Evolutionary conservation across 352 stramenopile species (phyloP), one percentile per base, ranked within the genome.

Genomic region (Globisporangium orthogonon): DNA sequence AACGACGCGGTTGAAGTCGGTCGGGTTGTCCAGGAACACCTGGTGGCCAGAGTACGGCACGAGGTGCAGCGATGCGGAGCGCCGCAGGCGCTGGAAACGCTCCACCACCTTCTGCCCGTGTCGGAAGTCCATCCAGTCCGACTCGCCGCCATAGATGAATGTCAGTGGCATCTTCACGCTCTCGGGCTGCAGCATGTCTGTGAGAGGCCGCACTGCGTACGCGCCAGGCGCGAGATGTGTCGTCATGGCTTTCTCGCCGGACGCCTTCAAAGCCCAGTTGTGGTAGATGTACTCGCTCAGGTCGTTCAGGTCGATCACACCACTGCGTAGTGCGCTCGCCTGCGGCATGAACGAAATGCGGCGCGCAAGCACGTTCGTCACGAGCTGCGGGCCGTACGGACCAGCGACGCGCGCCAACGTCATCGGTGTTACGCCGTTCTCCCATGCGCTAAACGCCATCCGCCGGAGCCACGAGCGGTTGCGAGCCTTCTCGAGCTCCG

Each of bases 111-210:
- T 61, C 47, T 74, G 58, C 18, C 81, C 79, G 52, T 87, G 77
- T 41, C 69, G 70, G 56, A 86, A 90, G 66, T 94, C 82, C 84
- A 94, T 94, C 84, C 84, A 94, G 67, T 94, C 84, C 33, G 71
- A 81, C 30, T 90, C 76, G 44, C 83, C 80, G 7, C 76, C 76
- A 58, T 92, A 92, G 48, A 94, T 83, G 57, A 94, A 92, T 33
- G 82, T 88, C 15, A 94, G 62, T 28, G 84, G 84, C 84, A 92
- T 92, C 52, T 78, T 69, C 9, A 94, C 67, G 4, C 59, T 63
- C 49, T 83, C 71, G 0, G 80, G 80, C 15, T 72, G 52, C 18
- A 94, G 63, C 51, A 71, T 67, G 52, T 91, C 76, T 23, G 84
- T 79, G 2, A 94, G 63, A 11, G 82, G 81, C 18, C 83, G 76